Percentiles rank a stretch among this genome's conserved stretches.
Conservation (phyloP, 768 basidiomycete species). For the Mrakia frigida region DNA sequence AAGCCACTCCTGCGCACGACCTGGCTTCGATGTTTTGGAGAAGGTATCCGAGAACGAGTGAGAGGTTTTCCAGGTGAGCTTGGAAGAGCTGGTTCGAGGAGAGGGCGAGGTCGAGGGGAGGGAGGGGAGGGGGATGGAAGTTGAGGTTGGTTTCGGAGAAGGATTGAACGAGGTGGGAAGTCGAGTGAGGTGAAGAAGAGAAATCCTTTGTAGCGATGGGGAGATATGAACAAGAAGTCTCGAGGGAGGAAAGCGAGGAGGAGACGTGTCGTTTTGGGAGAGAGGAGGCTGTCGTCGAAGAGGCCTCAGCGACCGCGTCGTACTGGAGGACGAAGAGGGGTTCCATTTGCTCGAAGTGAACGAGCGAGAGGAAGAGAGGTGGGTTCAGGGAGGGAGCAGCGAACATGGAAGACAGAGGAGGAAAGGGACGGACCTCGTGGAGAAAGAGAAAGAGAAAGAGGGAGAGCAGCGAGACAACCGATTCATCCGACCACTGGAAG, state of each 20-base stretch:
- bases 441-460: no score
- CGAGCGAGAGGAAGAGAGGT: no score
- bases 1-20: neutral
- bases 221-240: no score
- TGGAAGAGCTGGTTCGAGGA: neutral
- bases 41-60: neutral
- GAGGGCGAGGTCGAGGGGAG: neutral
- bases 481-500: no score
- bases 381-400: no score
- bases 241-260: no score
- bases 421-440: neutral
- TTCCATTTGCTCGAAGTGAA: no score
- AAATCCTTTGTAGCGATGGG: no score
- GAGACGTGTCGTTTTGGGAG: no score
- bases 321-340: no score
- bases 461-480: neutral
- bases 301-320: no score
- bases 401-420: conserved; percentile 6
- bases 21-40: neutral
- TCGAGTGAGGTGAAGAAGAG: neutral
- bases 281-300: no score
- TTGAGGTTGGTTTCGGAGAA: neutral
- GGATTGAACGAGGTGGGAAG: neutral
- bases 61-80: neutral
- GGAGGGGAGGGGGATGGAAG: neutral